Conservation (phyloP, 208 protist genomes). For the Trypanosoma cruzi region DNA sequence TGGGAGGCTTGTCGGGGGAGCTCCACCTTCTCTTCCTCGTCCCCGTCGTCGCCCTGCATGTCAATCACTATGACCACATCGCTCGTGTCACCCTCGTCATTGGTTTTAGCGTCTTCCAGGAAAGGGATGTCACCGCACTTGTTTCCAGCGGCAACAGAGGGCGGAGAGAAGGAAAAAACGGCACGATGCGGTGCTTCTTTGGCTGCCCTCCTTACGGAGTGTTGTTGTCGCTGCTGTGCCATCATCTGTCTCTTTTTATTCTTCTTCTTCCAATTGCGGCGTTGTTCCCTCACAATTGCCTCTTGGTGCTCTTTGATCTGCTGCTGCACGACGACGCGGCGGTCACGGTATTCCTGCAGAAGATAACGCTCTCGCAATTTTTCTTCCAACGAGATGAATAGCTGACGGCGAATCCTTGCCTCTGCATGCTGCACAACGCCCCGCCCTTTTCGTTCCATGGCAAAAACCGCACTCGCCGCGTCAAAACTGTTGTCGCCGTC, state of each 20-base stretch:
- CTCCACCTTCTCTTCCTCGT: background rate
- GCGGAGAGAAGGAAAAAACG: background rate
- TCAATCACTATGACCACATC: conserved; percentile 17
- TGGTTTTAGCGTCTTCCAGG: background rate
- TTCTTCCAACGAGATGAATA: conserved; percentile 3
- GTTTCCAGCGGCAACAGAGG: background rate
- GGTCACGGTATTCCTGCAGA: conserved; percentile 17
- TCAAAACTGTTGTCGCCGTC: background rate
- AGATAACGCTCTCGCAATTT: conserved; percentile 1
- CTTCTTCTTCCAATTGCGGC: background rate
- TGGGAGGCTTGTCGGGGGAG: background rate
- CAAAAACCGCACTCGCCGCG: background rate
- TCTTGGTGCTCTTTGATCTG: background rate
- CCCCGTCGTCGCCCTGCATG: background rate
- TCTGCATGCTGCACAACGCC: conserved; percentile 1
- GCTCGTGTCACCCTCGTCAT: background rate
- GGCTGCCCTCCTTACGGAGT: background rate
- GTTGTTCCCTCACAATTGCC: background rate
- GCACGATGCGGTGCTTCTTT: background rate
- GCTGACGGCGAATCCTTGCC: background rate
- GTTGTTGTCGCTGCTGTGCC: background rate
- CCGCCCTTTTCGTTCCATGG: conserved; percentile 14
- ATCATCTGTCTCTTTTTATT: background rate
- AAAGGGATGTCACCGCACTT: background rate
- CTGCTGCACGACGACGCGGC: background rate